These are phyloP conservation scores for Naegleria fowleri DNA, from an alignment of 208 protist species.

Conservation along the genomic window DNA sequence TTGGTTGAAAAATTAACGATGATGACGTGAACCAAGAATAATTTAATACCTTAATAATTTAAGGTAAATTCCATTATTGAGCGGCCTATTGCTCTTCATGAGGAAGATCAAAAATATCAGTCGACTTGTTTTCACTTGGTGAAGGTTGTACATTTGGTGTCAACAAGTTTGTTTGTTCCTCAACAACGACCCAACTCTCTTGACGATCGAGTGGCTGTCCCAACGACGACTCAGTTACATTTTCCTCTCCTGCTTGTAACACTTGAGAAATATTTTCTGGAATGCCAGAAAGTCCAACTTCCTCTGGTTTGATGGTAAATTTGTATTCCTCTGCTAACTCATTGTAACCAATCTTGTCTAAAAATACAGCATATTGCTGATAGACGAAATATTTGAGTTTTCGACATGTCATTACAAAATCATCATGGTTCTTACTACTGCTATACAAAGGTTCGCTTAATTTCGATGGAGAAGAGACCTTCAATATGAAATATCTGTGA, in stretches of 20 bases:
- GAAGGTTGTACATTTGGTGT: too few relatives aligned
- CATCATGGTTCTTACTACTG: not conserved
- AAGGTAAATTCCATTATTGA: too few relatives aligned
- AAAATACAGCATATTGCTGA: slow-evolving; percentile 4
- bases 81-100: too few relatives aligned
- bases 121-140: too few relatives aligned
- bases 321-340: not conserved
- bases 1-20: too few relatives aligned
- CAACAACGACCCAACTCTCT: not conserved
- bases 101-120: too few relatives aligned
- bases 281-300: not conserved
- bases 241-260: not conserved
- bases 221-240: not conserved
- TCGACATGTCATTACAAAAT: not conserved
- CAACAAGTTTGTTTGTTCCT: not conserved
- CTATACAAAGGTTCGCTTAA: not conserved
- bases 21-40: too few relatives aligned
- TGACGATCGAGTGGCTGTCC: not conserved
- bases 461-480: not conserved
- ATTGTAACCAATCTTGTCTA: not conserved
- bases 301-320: not conserved
- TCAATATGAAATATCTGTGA: not conserved
- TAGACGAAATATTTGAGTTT: slow-evolving; percentile 19
- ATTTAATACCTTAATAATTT: too few relatives aligned
- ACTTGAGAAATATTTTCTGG: not conserved